These are phyloP conservation scores for Intubia oerlemansii DNA, from an alignment of 2,329 filamentous ascomycete species.

Conservation along the genomic window DNA sequence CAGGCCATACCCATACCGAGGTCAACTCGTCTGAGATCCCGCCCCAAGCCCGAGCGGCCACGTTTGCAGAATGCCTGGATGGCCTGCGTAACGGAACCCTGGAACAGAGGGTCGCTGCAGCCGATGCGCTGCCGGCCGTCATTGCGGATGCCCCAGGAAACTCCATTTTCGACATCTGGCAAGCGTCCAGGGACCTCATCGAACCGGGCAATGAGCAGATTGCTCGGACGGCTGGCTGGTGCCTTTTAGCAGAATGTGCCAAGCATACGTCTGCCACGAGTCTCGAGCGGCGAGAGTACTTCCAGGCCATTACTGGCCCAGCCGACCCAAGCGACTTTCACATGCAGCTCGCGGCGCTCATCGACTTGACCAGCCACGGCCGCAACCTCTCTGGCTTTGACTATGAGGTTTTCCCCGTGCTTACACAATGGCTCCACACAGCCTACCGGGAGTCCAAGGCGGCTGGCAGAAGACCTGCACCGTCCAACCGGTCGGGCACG, in stretches of 20 bases:
- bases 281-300: slow-evolving; percentile 44
- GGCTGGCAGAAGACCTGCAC: no score
- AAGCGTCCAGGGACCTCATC: slow-evolving; percentile 43
- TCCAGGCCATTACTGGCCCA: slow-evolving; percentile 34
- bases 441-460: slow-evolving; percentile 27
- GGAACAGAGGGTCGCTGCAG: slow-evolving; percentile 33
- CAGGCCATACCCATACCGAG: no score
- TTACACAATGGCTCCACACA: slow-evolving; percentile 37
- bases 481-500: no score
- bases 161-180: slow-evolving; percentile 41
- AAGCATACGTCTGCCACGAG: slow-evolving; percentile 41
- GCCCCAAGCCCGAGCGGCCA: no score
- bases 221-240: slow-evolving; percentile 39
- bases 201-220: slow-evolving; percentile 29
- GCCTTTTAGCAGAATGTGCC: slow-evolving; percentile 42
- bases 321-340: slow-evolving; percentile 41
- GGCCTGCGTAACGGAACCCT: slow-evolving; percentile 29
- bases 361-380: slow-evolving; percentile 38
- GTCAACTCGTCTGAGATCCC: no score
- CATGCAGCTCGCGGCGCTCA: slow-evolving; percentile 40
- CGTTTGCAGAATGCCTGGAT: slow-evolving; percentile 31
- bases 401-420: slow-evolving; percentile 40
- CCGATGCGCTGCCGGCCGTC: slow-evolving; percentile 31
- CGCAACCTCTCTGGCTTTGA: slow-evolving; percentile 44
- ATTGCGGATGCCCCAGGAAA: slow-evolving; percentile 37